Percentiles rank a stretch among this genome's conserved stretches.
Conservation (phyloP, 805 yeast genomes). For the Metschnikowia similis region DNA sequence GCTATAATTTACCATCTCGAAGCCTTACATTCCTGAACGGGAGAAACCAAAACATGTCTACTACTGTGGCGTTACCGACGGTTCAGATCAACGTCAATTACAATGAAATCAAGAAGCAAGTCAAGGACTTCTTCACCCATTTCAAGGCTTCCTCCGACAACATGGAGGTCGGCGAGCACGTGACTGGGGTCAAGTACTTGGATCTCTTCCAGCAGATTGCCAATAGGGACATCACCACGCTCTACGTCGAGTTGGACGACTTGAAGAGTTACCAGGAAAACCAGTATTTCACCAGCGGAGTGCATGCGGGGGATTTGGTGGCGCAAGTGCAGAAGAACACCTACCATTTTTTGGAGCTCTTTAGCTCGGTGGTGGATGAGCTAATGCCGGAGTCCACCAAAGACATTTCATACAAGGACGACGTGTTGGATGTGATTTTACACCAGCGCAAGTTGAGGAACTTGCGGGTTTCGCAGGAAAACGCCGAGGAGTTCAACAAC, state of each 20-base stretch:
- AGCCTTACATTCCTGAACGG: no score
- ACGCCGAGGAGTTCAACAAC: constrained; percentile 54
- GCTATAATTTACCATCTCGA: no score
- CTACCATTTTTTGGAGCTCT: constrained; percentile 71
- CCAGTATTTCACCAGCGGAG: constrained; percentile 16
- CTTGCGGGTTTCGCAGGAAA: constrained; percentile 63
- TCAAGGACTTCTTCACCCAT: constrained; percentile 64
- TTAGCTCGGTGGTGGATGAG: constrained; percentile 70
- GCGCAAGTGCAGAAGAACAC: constrained; percentile 69
- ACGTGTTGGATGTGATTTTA: constrained; percentile 86
- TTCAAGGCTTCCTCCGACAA: constrained; percentile 43
- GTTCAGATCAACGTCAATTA: constrained; percentile 73
- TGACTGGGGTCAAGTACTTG: constrained; percentile 56
- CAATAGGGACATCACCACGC: constrained; percentile 69
- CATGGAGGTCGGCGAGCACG: constrained; percentile 4
- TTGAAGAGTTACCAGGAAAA: constrained; percentile 63
- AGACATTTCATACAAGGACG: constrained; percentile 76
- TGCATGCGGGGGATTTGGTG: constrained; percentile 36
- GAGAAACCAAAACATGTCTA: constrained; percentile 12
- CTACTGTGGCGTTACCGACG: constrained; percentile 49
- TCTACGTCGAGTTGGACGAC: constrained; percentile 82
- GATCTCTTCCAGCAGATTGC: constrained; percentile 71
- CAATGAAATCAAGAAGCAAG: constrained; percentile 51
- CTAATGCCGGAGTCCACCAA: constrained; percentile 84
- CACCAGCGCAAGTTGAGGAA: constrained; percentile 87